Evolutionary conservation across 2,329 filamentous ascomycete genomes (phyloP), one percentile per base, ranked within the genome.

Genomic region (Elsinoe ampelina): DNA sequence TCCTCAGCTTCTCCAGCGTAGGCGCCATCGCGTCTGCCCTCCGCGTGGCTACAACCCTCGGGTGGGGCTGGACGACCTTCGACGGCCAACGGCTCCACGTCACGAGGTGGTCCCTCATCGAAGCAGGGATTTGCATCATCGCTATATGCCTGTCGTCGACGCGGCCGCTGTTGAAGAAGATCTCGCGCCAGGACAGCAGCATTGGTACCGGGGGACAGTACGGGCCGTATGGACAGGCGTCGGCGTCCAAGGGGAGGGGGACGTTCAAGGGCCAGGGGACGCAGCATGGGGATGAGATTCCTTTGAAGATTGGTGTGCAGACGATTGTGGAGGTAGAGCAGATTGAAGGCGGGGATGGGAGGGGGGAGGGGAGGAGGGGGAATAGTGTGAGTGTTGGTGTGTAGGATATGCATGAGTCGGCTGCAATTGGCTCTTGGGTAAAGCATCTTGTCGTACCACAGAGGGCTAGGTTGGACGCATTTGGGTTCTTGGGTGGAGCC

Each of bases 1-100:
- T 55, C 12, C 54, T 55, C 20, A 43, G 38, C 30, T 55, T 55
- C 30, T 26, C 35, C 39, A 45, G 38, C 34, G n/a, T 55, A 19
- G 54, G 54, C 38, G 38, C 38, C 41, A 55, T 55, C 17, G 54
- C 39, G 3, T 55, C 54, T 4, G 41, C 39, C 2, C 36, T 55
- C 4, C 54, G 54, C 22, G 19, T 45, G 3, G 26, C 30, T n/a
- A 43, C 54, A 2, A 55, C 34, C 11, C 20, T 35, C 13, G 54
- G 54, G 6, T 55, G 54, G 54, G 54, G 54, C 12, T 55, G 38
- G 38, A 43, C 15, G 12, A 45, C 36, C 2, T 55, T 36, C 30
- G 36, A 43, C 22, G 38, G 39, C 11, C 19, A 43, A 20, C 17
- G 26, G 1, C n/a, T 47, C 8, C 38, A 32, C 10, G 32, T 55